phyloP scores from a whole-genome alignment of 78 protist species.

The Polysphondylium violaceum region DNA sequence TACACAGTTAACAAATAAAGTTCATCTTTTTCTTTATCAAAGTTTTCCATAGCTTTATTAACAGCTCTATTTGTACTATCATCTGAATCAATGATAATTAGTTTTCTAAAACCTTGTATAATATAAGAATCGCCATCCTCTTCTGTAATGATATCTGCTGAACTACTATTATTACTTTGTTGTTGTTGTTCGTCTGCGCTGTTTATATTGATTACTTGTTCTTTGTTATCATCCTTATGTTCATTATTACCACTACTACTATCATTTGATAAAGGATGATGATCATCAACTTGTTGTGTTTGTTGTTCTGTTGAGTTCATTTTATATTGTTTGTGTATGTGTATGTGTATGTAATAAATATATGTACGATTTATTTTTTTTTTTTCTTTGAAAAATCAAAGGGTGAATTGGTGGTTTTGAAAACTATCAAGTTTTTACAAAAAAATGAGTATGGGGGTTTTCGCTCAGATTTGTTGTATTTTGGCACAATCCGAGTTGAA shows the following conservation, averaged over 20 bases:
- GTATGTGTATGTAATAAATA: no score
- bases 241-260: neutral
- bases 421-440: no score
- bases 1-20: slow-evolving; percentile 63
- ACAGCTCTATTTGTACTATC: slow-evolving; percentile 53
- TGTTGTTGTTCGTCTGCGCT: slow-evolving; percentile 1
- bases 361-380: no score
- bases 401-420: no score
- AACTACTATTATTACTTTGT: neutral
- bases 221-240: neutral
- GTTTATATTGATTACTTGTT: no score
- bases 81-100: slow-evolving; percentile 56
- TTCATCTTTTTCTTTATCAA: slow-evolving; percentile 63
- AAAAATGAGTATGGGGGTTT: no score
- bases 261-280: neutral
- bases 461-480: no score
- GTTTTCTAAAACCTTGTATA: slow-evolving; percentile 35
- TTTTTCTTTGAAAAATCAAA: no score
- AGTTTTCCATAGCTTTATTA: slow-evolving; percentile 17
- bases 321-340: no score
- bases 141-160: neutral
- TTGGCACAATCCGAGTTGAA: no score
- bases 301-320: no score
- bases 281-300: neutral
- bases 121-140: slow-evolving; percentile 1